Evolutionary conservation across 2,329 filamentous ascomycete species (phyloP), one percentile per base, ranked within the genome.

Genomic region (Pyrenophora tritici-repentis): DNA sequence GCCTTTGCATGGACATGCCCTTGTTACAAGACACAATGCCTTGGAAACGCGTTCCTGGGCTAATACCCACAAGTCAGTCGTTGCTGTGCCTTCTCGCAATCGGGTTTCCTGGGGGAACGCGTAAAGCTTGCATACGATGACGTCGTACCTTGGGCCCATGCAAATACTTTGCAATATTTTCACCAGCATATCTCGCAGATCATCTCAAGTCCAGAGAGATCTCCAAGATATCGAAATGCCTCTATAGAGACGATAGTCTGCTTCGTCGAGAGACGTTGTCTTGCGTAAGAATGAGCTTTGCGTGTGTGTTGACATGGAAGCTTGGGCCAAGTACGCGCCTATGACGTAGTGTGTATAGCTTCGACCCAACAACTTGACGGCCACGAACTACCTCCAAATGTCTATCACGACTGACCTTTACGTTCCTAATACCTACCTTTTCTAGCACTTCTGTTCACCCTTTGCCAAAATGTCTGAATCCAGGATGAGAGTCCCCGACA

Each of bases 401-500:
- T 50, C 52, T 33, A 53, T 53, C 42, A 55, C 55, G 26, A 47
- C 31, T 34, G 33, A 51, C 36, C 35, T 38, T 35, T 42, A 35
- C 42, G 10, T 41, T 47, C 46, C 53, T 40, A 50, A 46, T 33
- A 8, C 32, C 44, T 44, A 41, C 35, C 35, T 33, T 32, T 39
- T 17, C 32, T n/a, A 22, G 24, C 47, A 31, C 41, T 42, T 31
- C 51, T 44, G 47, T 52, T 35, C 45, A 22, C 14, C 55, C 50
- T 37, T 37, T 35, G 43, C 44, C 55, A 44, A 26, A 42, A 58
- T 60, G 53, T 56, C 59, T 26, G 53, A 55, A 42, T 42, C 55
- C n/a, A 45, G 44, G 16, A 31, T 47, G 46, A 63, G 46, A 42
- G 75, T 76, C 62, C 69, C 73, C 3, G 79, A 83, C 50, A 80